Evolutionary conservation across 441 rosid species (phyloP), one percentile per base, ranked within the genome.

Genomic region (Mallotus japonicus): DNA sequence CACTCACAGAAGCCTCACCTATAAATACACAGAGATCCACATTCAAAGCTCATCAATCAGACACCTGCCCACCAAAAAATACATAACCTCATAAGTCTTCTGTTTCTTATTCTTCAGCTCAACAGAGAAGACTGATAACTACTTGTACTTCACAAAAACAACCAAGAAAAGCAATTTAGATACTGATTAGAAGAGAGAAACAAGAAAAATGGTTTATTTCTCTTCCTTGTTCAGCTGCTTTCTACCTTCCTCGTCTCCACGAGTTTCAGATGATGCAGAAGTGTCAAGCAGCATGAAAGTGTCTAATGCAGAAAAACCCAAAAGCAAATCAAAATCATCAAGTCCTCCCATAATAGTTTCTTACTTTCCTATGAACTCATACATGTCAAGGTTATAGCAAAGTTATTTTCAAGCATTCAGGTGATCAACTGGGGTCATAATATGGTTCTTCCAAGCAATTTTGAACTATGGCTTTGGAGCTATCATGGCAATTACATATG

Each of bases 311-410:
- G 16, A 58, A 15, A 58, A 58, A 34, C 62, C 62, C 37, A 58
- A 58, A 58, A 58, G 62, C 34, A 58, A 58, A 58, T 10, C 62
- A 7, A 58, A 58, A n/a, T 58, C 62, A 3, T 58, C 62, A 19
- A 22, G 62, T 22, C 16, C 62, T 58, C 34, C 62, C 24, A 58
- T 58, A n/a, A n/a, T n/a, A n/a, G n/a, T n/a, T n/a, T n/a, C n/a
- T n/a, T n/a, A n/a, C n/a, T n/a, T n/a, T n/a, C n/a, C n/a, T n/a
- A n/a, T n/a, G n/a, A n/a, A n/a, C n/a, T n/a, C n/a, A n/a, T n/a
- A n/a, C n/a, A n/a, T n/a, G n/a, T n/a, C n/a, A n/a, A n/a, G n/a
- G n/a, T n/a, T n/a, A n/a, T n/a, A n/a, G n/a, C n/a, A n/a, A n/a
- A 20, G 15, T 32, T 32, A 32, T 32, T 32, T 32, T 32, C 37